Percentiles rank a stretch among this genome's conserved stretches.
Conservation (phyloP, 768 basidiomycete genomes). For the Xerocomus potaroensis region DNA sequence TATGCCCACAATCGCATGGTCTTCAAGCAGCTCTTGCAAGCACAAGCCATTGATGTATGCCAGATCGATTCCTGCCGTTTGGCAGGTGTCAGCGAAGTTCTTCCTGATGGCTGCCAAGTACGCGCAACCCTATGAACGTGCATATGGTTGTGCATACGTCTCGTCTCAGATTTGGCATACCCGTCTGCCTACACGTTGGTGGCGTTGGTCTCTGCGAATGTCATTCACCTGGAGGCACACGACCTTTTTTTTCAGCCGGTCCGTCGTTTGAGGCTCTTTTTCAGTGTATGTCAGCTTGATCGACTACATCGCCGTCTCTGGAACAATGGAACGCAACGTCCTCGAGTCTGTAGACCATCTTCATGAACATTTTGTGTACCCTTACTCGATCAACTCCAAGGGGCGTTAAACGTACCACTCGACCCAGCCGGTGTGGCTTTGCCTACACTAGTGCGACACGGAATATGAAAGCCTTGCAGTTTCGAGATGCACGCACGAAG, state of each 20-base stretch:
- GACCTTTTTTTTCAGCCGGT: not conserved
- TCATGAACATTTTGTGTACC: constrained; percentile 89
- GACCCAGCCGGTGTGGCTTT: constrained; percentile 41
- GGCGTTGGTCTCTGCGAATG: constrained; percentile 93
- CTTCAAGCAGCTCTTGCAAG: constrained; percentile 94
- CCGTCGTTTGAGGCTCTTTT: not conserved
- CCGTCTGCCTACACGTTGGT: constrained; percentile 93
- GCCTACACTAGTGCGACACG: not conserved
- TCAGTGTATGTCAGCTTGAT: constrained; percentile 56
- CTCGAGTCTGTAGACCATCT: constrained; percentile 89
- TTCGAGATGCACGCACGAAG: constrained; percentile 85
- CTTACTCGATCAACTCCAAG: constrained; percentile 78
- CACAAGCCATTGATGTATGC: constrained; percentile 89
- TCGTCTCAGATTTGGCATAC: constrained; percentile 71
- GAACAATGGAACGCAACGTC: constrained; percentile 91
- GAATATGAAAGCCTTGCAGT: constrained; percentile 36
- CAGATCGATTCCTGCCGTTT: constrained; percentile 95
- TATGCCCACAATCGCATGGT: constrained; percentile 96
- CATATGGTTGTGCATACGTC: constrained; percentile 1
- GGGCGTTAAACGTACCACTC: constrained; percentile 87
- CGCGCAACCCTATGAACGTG: constrained; percentile 15
- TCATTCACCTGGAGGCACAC: constrained; percentile 73
- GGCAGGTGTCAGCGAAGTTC: constrained; percentile 92
- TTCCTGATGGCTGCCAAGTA: constrained; percentile 91
- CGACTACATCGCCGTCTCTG: constrained; percentile 90